These are phyloP conservation scores for Panaeolus cyanescens DNA, from an alignment of 768 basidiomycete species.

Conservation along the genomic window DNA sequence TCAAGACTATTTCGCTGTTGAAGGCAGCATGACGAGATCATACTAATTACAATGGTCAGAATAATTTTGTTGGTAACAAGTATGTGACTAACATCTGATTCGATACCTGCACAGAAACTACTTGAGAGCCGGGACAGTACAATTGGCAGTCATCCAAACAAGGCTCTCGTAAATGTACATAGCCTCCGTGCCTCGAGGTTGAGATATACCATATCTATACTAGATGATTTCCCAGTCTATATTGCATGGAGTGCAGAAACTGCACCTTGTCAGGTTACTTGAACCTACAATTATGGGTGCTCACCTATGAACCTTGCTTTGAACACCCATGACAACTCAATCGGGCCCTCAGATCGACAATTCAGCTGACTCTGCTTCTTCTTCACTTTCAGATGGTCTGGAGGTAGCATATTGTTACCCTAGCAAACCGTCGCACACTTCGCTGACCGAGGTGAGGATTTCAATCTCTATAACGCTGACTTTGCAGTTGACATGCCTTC, in stretches of 20 bases:
- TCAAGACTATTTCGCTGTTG: too few species aligned
- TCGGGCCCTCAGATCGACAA: background rate
- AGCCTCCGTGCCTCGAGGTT: conserved; percentile 1
- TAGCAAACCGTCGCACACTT: background rate
- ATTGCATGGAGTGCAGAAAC: background rate
- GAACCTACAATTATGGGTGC: background rate
- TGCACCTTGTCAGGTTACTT: background rate
- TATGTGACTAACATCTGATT: too few species aligned
- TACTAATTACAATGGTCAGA: too few species aligned
- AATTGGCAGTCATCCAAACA: background rate
- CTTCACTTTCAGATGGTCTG: background rate
- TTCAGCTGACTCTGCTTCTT: background rate
- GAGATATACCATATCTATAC: background rate
- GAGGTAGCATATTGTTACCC: background rate
- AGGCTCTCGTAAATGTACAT: background rate
- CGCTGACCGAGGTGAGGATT: background rate
- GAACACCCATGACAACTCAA: background rate
- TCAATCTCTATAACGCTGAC: background rate
- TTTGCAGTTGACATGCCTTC: background rate
- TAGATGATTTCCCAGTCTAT: background rate
- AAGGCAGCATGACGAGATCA: too few species aligned
- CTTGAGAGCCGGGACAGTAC: background rate
- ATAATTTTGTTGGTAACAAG: too few species aligned
- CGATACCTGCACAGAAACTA: background rate
- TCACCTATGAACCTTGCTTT: background rate